These are phyloP conservation scores for Rhizophora mangle DNA, from an alignment of 345 rosid genomes.

Conservation along the genomic window DNA sequence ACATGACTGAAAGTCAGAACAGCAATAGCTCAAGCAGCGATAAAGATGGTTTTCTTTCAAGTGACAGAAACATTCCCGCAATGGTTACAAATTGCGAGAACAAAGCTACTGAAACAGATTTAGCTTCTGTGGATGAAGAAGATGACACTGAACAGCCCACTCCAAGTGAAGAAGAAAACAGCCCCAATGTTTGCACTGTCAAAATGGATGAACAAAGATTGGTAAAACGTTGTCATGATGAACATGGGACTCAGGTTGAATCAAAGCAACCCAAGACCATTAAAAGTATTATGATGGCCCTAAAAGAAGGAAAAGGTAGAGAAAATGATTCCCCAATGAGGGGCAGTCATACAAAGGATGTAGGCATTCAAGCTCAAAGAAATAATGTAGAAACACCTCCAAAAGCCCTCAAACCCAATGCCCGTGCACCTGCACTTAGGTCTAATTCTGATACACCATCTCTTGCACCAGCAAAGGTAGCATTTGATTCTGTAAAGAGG, in stretches of 20 bases:
- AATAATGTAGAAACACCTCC: conserved; percentile 54
- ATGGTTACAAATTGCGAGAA: conserved; percentile 36
- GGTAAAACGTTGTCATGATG: conserved; percentile 40
- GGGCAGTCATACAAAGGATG: conserved; percentile 51
- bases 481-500: conserved; percentile 49
- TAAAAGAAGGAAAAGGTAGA: conserved; percentile 88
- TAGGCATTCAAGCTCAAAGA: conserved; percentile 45
- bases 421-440: conserved; percentile 48
- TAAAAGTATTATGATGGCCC: conserved; percentile 77
- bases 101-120: conserved; percentile 52
- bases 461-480: conserved; percentile 43
- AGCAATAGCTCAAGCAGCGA: conserved; percentile 82
- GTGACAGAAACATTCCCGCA: conserved; percentile 41
- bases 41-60: conserved; percentile 65
- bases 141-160: conserved; percentile 46
- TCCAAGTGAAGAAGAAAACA: conserved; percentile 46
- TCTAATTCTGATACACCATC: conserved; percentile 40
- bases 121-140: conserved; percentile 59
- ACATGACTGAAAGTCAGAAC: conserved; percentile 86
- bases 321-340: conserved; percentile 86
- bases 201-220: conserved; percentile 50
- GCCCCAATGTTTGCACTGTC: conserved; percentile 27
- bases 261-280: conserved; percentile 81
- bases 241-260: conserved; percentile 47
- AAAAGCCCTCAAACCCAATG: conserved; percentile 58